Base-by-base conservation (phyloP, 371 early-diverging fungal species). In the Neoconidiobolus thromboides region DNA sequence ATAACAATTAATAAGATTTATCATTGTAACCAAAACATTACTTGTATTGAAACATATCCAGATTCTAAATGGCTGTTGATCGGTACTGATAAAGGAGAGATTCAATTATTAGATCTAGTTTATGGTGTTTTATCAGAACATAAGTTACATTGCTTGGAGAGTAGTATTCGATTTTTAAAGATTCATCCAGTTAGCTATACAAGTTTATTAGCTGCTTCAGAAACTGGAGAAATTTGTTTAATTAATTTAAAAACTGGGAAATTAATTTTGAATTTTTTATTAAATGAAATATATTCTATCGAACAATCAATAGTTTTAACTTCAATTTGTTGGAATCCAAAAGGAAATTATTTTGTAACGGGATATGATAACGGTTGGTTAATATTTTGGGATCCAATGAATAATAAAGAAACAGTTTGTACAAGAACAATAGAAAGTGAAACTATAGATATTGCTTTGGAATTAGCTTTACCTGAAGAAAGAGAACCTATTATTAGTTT, bases 291-390 rank as follows among this genome's bases (percentile, higher is more conserved):
- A 5, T 14, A 7, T 10, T 4, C 7, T 3, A 9, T 58, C 3
- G 48, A 58, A 48, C 6, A 3, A 2, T 5, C n/a, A 43, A 4
- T 44, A 9, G 3, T 10, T 47, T 12, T 47, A n/a, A n/a, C 48
- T 4, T n/a, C 58, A 5, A 9, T 57, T 14, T 9, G 44, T n/a
- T 57, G 57, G 57, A 43, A 9, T 46, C 57, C 57, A n/a, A 14
- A 57, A 5, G 26, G 43, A 3, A 38, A 44, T 3, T 6, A 44
- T n/a, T 43, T 57, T 43, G 57, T 46, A 3, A 10, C 43, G 9
- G 57, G 57, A 9, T 57, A 43, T 57, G 44, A 44, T 44, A 57
- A 57, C 14, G 57, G 57, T 10, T 57, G 57, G 57, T 26, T 57
- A 14, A 44, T 44, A 2, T 57, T 57, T 44, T 57, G 57, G 57